These are phyloP conservation scores for Boletus rufocinnamomeus DNA, from an alignment of 768 basidiomycete genomes.

Conservation along the genomic window DNA sequence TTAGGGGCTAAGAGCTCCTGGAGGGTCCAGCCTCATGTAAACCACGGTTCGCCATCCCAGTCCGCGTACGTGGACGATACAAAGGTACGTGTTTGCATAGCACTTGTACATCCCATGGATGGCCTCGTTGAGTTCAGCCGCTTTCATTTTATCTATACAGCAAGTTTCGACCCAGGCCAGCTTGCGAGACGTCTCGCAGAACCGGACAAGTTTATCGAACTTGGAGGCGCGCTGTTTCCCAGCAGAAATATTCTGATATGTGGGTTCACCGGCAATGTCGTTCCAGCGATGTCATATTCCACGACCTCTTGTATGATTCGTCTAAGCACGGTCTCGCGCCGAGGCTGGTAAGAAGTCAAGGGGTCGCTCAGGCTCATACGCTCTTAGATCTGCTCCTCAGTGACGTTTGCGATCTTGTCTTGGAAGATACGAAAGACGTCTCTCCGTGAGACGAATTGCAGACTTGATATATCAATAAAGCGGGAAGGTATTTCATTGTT, in stretches of 20 bases:
- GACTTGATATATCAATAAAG: constrained; percentile 5
- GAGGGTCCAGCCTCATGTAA: no score
- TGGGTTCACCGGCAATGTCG: constrained; percentile 12
- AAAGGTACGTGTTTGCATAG: constrained; percentile 18
- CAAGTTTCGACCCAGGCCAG: constrained; percentile 22
- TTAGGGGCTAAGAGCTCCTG: no score
- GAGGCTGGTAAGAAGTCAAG: constrained; percentile 1
- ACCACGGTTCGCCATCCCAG: no score
- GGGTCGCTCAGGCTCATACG: neutral
- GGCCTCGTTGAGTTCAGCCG: constrained; percentile 22
- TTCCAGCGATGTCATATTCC: constrained; percentile 13
- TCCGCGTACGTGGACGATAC: no score
- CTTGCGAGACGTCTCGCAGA: constrained; percentile 8
- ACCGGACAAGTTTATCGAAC: constrained; percentile 5
- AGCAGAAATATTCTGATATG: constrained; percentile 2
- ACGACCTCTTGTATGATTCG: constrained; percentile 17
- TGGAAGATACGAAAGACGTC: no score
- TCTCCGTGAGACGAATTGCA: neutral
- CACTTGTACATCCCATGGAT: constrained; percentile 26
- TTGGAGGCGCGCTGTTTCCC: neutral
- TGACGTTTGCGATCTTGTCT: no score
- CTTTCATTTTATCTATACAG: constrained; percentile 23
- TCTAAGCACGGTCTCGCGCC: constrained; percentile 1
- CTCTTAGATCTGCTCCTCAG: no score
- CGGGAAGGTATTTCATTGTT: constrained; percentile 14